Evolutionary conservation across 2,329 filamentous ascomycete genomes (phyloP), one percentile per base, ranked within the genome.

Genomic region (Rhynchosporium graminicola): DNA sequence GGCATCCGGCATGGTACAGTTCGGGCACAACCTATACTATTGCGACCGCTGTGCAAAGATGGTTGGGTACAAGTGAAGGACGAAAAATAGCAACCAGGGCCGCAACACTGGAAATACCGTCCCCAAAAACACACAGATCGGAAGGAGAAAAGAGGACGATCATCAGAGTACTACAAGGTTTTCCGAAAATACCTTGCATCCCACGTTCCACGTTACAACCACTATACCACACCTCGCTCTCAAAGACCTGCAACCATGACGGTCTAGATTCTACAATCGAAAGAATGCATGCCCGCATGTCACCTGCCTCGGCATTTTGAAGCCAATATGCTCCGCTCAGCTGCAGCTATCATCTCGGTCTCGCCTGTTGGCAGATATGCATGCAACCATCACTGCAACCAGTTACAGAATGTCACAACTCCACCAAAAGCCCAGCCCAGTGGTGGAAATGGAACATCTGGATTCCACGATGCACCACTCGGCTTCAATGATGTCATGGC

Each of bases 11-110:
- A 88, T 88, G 85, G 81, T 88, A 13, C 80, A 82, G 70, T 85
- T 88, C 65, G 84, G 84, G 1, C 82, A 84, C 74, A 86, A 86
- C 74, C 81, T 87, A 64, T 87, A 87, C 77, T 88, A 88, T 75
- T 88, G 86, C 76, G 79, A 82, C 63, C 80, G 83, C 42, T 88
- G 86, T 72, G 86, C 86, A 63, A 83, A 81, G 72, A 83, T 85
- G 73, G 83, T 86, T 38, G 86, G 85, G 69, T 88, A 87, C 75
- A 83, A 82, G 73, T 87, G 81, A 82, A 69, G 28, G 38, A 20
- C 7, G 9, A 28, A 2, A 20, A 15, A 28, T n/a, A 10, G 48
- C 36, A 45, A 20, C 31, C 52, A 51, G 62, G 57, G 38, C 13
- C 13, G 48, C 31, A 55, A 15, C 36, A 52, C 46, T 51, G 60